Base-by-base conservation (phyloP, 2,329 filamentous ascomycete species). In the Dactylonectria estremocensis region DNA sequence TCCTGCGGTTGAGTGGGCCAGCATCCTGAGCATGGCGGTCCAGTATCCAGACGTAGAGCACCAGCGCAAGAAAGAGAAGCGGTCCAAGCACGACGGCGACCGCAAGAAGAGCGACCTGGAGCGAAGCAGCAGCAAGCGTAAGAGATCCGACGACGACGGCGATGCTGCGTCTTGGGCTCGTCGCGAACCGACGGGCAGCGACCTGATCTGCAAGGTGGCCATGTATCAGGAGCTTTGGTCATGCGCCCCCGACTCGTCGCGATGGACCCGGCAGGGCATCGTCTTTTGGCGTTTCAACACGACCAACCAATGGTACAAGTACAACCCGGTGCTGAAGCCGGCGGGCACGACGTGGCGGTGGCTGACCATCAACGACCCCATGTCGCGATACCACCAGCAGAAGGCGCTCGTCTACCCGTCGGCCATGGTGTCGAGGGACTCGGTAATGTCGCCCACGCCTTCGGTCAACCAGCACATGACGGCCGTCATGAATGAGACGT, bases 201-300 rank as follows among this genome's bases (percentile, higher is more conserved):
- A 90, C 49, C 83, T 90, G 64, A 84, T 91, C 58, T 83, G 86
- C 70, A 86, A 87, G 77, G 88, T 91, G 52, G 88, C 88, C 76
- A 91, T 91, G 89, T 89, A 90, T 77, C 90, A 92, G 77, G 90
- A 91, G 81, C 84, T 91, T 40, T 90, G 87, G 85, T 91, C 88
- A 3, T 81, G 81, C 69, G 79, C 87, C 4, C 85, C 85, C 6
- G 83, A 84, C 64, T 81, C 80, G 16, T 77, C 76, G 52, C 78
- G 81, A 72, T 91, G 88, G 87, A 85, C 82, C 10, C 86, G 88
- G n/a, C 87, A 89, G 56, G 86, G 84, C 37, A 86, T 91, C 64
- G 83, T 92, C 61, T 83, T 91, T 43, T 92, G 90, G 90, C 89
- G 88, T 2, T 92, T 92, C 77, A 83, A 82, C 76, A 83, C 81